Evolutionary conservation across 495 filamentous ascomycete genomes (phyloP), one percentile per base, ranked within the genome.

Genomic region (Talaromyces adpressus): DNA sequence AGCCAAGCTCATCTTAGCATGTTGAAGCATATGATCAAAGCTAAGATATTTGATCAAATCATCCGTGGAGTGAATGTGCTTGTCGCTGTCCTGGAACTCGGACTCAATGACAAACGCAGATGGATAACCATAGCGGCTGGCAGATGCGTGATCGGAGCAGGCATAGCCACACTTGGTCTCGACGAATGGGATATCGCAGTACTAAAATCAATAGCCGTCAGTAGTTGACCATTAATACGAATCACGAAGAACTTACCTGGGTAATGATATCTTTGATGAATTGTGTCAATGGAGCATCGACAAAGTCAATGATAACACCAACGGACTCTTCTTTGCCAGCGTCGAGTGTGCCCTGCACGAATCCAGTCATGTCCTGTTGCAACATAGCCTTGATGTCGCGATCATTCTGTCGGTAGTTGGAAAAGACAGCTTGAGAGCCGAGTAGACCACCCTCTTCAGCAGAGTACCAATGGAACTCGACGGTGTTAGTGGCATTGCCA

Each of bases 351-450:
- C 87, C 88, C 63, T 92, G 86, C 4, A 92, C 82, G 72, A 88
- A 97, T 9, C 94, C 94, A 2, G 94, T 98, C 94, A 98, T 99
- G 73, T 99, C 94, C 74, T 99, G 94, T 79, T 99, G 95, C 52
- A 99, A 82, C 94, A 99, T 98, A 25, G 94, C 94, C 75, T 93
- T 94, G 70, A 99, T 82, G 65, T 96, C 87, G 20, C 88, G 80
- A 27, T 82, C 80, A 23, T 84, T 69, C 70, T 87, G 86, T 73
- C 91, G 90, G 71, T 99, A 99, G n/a, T 79, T 73, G 12, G 84
- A 80, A 75, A 96, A 98, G 73, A 99, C 88, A 34, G 89, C 91
- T 72, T 96, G 92, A 29, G 80, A 90, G 68, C 90, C 90, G 7
- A 97, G 83, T 64, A 98, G 79, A 34, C 93, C 93, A 18, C 91